A percentile compares a stretch with the other conserved stretches of the same genome.
phyloP scores from a whole-genome alignment of 257 asterid genomes.

The Verbascum thapsus region DNA sequence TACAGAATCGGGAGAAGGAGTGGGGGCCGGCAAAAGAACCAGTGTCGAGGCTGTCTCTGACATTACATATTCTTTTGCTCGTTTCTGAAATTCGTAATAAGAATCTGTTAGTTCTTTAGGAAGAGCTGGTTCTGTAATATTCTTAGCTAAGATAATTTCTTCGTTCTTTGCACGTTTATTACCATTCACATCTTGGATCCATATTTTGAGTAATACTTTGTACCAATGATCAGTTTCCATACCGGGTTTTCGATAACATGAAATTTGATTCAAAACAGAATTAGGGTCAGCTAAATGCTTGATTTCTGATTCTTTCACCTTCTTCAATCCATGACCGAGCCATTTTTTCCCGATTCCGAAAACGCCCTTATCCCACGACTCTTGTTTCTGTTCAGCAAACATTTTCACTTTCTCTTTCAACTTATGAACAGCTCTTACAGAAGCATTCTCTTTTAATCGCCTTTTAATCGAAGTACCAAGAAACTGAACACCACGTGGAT shows the following conservation, averaged over 20 bases:
- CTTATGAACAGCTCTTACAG: constrained; percentile 80
- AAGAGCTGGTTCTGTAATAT: constrained; percentile 74
- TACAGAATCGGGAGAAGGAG: constrained; percentile 33
- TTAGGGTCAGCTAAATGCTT: constrained; percentile 57
- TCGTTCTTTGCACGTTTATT: constrained; percentile 43
- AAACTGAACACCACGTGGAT: constrained; percentile 57
- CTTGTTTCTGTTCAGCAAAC: constrained; percentile 74
- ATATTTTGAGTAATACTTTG: constrained; percentile 66
- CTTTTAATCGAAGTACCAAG: constrained; percentile 70
- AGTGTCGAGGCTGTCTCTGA: constrained; percentile 75
- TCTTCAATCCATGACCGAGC: constrained; percentile 86
- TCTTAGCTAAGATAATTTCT: constrained; percentile 57
- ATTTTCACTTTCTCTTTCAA: constrained; percentile 71
- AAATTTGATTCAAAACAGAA: constrained; percentile 62
- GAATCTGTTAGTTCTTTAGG: constrained; percentile 78
- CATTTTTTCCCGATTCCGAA: constrained; percentile 82
- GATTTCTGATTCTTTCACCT: constrained; percentile 93
- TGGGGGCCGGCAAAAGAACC: constrained; percentile 57
- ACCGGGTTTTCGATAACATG: constrained; percentile 72
- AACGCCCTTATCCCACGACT: constrained; percentile 76
- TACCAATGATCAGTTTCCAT: constrained; percentile 97
- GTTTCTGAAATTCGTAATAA: constrained; percentile 65
- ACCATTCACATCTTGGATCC: constrained; percentile 69
- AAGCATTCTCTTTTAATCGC: constrained; percentile 58
- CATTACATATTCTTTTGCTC: constrained; percentile 59